Conservation (phyloP, 331 rosid genomes). For the Acacia pycnantha region DNA sequence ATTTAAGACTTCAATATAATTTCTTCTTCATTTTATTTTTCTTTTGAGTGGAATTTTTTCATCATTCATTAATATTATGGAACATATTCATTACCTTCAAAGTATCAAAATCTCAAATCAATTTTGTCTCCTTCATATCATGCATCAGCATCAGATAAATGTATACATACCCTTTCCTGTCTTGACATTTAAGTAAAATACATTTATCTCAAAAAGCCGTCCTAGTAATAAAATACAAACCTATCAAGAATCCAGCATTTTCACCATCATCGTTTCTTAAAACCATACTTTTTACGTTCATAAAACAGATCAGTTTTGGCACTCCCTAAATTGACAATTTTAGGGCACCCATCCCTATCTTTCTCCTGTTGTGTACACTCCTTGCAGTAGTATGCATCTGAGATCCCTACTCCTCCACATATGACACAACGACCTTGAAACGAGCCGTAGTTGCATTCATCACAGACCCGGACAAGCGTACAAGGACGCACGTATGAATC, state of each 20-base stretch:
- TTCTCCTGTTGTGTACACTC: constrained; percentile 79
- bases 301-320: constrained; percentile 87
- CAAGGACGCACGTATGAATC: constrained; percentile 57
- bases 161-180: background rate
- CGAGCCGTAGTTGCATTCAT: constrained; percentile 52
- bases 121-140: background rate
- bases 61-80: too few relatives aligned
- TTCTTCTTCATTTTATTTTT: too few relatives aligned
- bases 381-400: constrained; percentile 78
- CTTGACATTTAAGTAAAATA: constrained; percentile 6
- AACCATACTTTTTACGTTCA: constrained; percentile 86
- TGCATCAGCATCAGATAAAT: background rate
- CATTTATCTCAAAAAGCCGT: background rate
- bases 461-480: constrained; percentile 51
- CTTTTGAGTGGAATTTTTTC: too few relatives aligned
- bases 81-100: too few relatives aligned
- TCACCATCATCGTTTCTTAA: constrained; percentile 67
- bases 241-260: background rate
- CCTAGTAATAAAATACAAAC: constrained; percentile 1
- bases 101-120: too few relatives aligned
- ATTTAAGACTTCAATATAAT: too few relatives aligned
- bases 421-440: constrained; percentile 83
- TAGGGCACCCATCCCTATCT: constrained; percentile 74
- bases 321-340: constrained; percentile 84
- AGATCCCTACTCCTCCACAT: constrained; percentile 90